Base-by-base conservation (phyloP, 768 basidiomycete species). In the Gloeopeniophorella convolvens region DNA sequence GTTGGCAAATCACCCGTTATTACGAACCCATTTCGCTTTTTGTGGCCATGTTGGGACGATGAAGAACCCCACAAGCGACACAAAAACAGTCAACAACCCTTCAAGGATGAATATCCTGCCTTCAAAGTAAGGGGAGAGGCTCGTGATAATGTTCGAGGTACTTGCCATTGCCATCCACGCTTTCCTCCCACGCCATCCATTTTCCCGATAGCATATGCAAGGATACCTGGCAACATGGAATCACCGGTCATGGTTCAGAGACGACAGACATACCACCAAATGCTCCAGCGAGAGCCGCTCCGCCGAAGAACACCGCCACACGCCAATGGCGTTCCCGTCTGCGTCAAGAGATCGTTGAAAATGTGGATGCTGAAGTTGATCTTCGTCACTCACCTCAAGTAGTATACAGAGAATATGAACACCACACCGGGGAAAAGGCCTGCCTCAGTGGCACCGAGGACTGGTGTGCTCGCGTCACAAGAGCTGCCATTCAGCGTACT, bases 81-180 rank as follows among this genome's bases (percentile, higher is more conserved):
- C 58, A 9, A 62, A 66, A 4, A 72, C 63, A 6, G 81, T 84
- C 20, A 83, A 48, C 23, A 73, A 59, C 21, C 80, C 77, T 62
- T 79, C 78, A 1, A 80, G 53, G 46, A 79, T 79, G 60, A 80
- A 80, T 24, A 83, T 77, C 78, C 75, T 79, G n/a, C n/a, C n/a
- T n/a, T n/a, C n/a, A n/a, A n/a, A n/a, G n/a, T n/a, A n/a, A n/a
- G n/a, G n/a, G 43, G 27, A 9, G 28, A 37, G 10, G 46, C 33
- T 18, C 2, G 24, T 35, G n/a, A 16, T 41, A n/a, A 24, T 28
- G 21, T 39, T 20, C 16, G 24, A 48, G 2, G 8, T 20, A 21
- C 60, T 16, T 54, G 74, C 79, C 81, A 83, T 65, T 74, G 68
- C 81, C 82, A 83, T 18, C 80, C 79, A 34, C 63, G 70, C 41